These are phyloP conservation scores for Oryza coarctata DNA, from an alignment of 176 grass and related monocot genomes.

Conservation along the genomic window DNA sequence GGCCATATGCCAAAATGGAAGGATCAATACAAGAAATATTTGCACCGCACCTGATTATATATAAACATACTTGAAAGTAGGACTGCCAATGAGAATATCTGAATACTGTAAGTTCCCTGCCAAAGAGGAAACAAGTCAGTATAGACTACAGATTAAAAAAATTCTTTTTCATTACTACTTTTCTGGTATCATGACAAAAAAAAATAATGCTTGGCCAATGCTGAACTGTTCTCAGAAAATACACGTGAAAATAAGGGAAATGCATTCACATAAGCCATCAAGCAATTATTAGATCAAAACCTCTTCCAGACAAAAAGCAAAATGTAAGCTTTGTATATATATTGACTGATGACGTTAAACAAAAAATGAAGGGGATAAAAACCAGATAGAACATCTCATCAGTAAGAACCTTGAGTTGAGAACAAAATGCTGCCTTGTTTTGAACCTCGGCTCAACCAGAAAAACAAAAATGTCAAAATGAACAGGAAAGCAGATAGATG, in stretches of 20 bases:
- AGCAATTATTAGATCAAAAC: neutral
- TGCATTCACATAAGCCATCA: neutral
- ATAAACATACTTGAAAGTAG: slow-evolving; percentile 72
- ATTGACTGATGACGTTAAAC: neutral
- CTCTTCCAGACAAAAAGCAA: neutral
- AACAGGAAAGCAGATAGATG: neutral
- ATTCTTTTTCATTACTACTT: neutral
- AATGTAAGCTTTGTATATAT: neutral
- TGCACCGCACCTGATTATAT: slow-evolving; percentile 60
- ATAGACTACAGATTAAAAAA: neutral
- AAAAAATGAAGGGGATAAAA: neutral
- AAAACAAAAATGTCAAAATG: neutral
- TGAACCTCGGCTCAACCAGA: neutral
- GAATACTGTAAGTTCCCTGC: slow-evolving; percentile 76
- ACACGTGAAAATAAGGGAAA: neutral
- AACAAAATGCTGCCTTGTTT: neutral
- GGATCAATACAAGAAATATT: neutral
- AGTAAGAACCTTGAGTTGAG: neutral
- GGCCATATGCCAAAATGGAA: neutral
- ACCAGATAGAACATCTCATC: neutral
- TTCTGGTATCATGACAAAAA: neutral
- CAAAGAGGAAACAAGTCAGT: slow-evolving; percentile 17
- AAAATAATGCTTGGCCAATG: neutral
- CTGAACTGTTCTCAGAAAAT: neutral
- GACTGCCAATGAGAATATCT: slow-evolving; percentile 74